Percentiles rank a stretch among this genome's conserved stretches.
Conservation (phyloP, 345 rosid genomes). For the Brassica carinata region DNA sequence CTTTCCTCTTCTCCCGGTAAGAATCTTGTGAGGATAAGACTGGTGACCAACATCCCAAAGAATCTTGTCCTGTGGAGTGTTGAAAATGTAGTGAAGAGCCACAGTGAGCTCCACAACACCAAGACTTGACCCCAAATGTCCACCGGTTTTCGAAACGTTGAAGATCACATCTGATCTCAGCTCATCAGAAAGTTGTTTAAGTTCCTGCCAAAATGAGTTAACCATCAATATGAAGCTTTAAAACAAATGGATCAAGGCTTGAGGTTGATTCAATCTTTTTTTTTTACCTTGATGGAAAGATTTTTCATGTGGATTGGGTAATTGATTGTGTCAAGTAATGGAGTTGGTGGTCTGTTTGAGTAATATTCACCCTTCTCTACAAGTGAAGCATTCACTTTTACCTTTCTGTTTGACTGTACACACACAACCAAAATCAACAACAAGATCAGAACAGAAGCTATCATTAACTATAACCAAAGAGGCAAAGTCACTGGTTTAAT, state of each 20-base stretch:
- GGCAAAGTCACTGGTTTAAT: neutral
- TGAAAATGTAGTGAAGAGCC: slow-evolving; percentile 94
- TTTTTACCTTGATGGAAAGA: slow-evolving; percentile 68
- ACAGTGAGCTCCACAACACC: slow-evolving; percentile 99
- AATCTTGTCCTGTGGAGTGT: slow-evolving; percentile 83
- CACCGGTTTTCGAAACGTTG: slow-evolving; percentile 91
- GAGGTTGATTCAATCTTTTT: neutral
- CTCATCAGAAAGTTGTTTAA: slow-evolving; percentile 86
- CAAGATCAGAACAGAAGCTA: slow-evolving; percentile 19
- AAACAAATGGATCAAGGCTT: neutral
- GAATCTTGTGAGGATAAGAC: slow-evolving; percentile 95
- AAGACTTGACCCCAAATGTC: slow-evolving; percentile 94
- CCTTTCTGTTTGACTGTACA: slow-evolving; percentile 57
- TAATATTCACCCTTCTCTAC: slow-evolving; percentile 73
- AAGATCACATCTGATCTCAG: slow-evolving; percentile 90
- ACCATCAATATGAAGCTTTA: slow-evolving; percentile 2
- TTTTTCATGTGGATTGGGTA: slow-evolving; percentile 96
- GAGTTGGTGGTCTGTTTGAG: slow-evolving; percentile 81
- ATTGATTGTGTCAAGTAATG: slow-evolving; percentile 89
- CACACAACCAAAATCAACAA: slow-evolving; percentile 33
- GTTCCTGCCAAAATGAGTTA: slow-evolving; percentile 51
- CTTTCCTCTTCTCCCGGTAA: slow-evolving; percentile 91
- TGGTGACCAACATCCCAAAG: slow-evolving; percentile 99
- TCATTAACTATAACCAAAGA: slow-evolving; percentile 13
- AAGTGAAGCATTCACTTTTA: slow-evolving; percentile 67